Evolutionary conservation across 1,284 basidiomycete genomes (phyloP), one percentile per base, ranked within the genome.

Genomic region (Marasmius oreades): DNA sequence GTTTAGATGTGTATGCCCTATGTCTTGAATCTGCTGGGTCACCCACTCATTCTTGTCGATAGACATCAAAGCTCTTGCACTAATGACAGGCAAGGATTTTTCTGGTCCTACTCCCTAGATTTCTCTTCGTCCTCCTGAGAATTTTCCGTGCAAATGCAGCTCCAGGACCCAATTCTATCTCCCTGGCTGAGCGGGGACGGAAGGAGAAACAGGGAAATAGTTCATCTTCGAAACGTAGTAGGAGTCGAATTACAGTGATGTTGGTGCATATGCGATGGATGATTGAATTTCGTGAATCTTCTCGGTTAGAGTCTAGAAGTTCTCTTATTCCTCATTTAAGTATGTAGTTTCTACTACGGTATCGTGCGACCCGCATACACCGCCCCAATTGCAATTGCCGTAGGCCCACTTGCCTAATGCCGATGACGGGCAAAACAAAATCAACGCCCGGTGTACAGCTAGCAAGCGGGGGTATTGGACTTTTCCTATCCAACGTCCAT

Each of bases 81-180:
- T 84, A 23, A 82, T 91, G 81, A 91, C 89, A 6, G 88, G 88
- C 39, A 90, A 86, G 61, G 88, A 91, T 64, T 91, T 91, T 63
- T 86, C 87, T 51, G 88, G 88, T 0, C 88, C 88, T 20, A 80
- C 81, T n/a, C 88, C 88, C 0, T 79, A 84, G 56, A 89, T 91
- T 58, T 76, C 78, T 26, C 75, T 77, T 1, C 82, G 83, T 0
- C 70, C 75, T 3, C 75, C 75, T 14, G n/a, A 51, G 67, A 18
- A 24, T 45, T 22, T 18, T 47, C 33, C 37, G 20, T 5, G 33
- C 37, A 53, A 16, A 24, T 12, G 42, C 51, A 48, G 18, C 10
- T 16, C 37, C 50, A 23, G 36, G 31, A 8, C 4, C 26, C 10
- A 33, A 50, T 14, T 2, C 47, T 18, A n/a, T n/a, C 10, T 50